These are phyloP conservation scores for Penicillium sclerotigenum DNA, from an alignment of 2,329 filamentous ascomycete species.

Conservation along the genomic window DNA sequence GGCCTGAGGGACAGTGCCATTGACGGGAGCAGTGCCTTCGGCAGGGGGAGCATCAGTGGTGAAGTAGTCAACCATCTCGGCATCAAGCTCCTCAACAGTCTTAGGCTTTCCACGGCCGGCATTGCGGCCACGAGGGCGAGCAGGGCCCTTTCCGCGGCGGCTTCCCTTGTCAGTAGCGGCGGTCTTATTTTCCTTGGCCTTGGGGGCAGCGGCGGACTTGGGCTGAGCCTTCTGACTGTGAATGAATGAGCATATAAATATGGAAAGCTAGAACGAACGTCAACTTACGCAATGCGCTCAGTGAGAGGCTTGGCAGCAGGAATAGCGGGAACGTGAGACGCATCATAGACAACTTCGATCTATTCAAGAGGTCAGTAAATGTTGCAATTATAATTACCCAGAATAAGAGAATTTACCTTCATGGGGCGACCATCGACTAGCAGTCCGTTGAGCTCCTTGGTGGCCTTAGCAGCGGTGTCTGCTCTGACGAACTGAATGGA, in stretches of 20 bases:
- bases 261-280: neutral
- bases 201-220: slow-evolving; percentile 75
- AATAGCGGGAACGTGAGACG: slow-evolving; percentile 66
- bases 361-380: slow-evolving; percentile 35
- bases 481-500: slow-evolving; percentile 81
- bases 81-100: slow-evolving; percentile 92
- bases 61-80: slow-evolving; percentile 97
- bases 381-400: slow-evolving; percentile 12
- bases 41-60: slow-evolving; percentile 42
- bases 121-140: slow-evolving; percentile 56
- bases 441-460: slow-evolving; percentile 78
- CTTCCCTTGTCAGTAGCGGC: neutral
- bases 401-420: slow-evolving; percentile 61
- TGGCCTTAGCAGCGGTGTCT: slow-evolving; percentile 80
- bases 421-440: slow-evolving; percentile 87
- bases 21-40: slow-evolving; percentile 44
- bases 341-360: slow-evolving; percentile 89
- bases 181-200: slow-evolving; percentile 50
- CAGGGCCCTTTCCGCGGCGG: slow-evolving; percentile 42
- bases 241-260: slow-evolving; percentile 23
- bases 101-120: slow-evolving; percentile 71
- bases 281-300: slow-evolving; percentile 72
- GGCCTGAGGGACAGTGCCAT: slow-evolving; percentile 49
- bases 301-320: slow-evolving; percentile 70
- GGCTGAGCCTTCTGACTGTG: slow-evolving; percentile 66